These are phyloP conservation scores for Citrullus mucosospermus DNA, from an alignment of 306 rosid genomes.

Conservation along the genomic window DNA sequence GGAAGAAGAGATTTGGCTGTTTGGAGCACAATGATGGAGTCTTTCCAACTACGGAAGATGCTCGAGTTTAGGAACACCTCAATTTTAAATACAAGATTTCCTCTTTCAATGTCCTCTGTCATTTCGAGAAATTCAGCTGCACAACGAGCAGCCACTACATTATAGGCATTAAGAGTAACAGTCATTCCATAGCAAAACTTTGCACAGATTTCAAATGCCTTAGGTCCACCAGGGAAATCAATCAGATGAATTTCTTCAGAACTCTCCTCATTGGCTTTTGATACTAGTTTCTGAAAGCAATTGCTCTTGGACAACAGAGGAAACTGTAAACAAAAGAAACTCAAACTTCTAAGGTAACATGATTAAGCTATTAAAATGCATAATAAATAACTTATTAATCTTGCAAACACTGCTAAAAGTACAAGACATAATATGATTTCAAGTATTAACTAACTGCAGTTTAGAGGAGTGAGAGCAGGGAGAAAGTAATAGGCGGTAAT, in stretches of 20 bases:
- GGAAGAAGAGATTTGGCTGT: conserved; percentile 77
- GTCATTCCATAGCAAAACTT: conserved; percentile 96
- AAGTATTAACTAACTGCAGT: background rate
- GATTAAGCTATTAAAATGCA: background rate
- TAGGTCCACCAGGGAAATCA: conserved; percentile 88
- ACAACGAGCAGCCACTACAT: conserved; percentile 94
- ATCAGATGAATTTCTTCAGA: conserved; percentile 51
- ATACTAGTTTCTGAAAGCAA: conserved; percentile 43
- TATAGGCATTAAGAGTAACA: conserved; percentile 88
- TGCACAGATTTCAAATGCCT: conserved; percentile 86
- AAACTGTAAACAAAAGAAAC: conserved; percentile 38
- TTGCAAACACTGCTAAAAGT: background rate
- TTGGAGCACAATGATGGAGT: conserved; percentile 88
- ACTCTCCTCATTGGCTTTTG: conserved; percentile 48
- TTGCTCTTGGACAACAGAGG: conserved; percentile 91
- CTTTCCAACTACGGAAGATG: conserved; percentile 93
- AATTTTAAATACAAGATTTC: conserved; percentile 76
- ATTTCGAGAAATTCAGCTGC: conserved; percentile 91
- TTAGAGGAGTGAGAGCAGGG: background rate
- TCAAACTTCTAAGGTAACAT: conserved; percentile 1
- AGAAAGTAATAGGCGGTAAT: background rate
- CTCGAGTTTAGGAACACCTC: conserved; percentile 93
- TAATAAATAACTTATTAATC: background rate
- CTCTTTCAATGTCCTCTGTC: conserved; percentile 75
- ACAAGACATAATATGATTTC: background rate